Percentiles rank a stretch among this genome's conserved stretches.
These are phyloP conservation scores for Pseudogymnoascus sp. DNA, from an alignment of 2,329 filamentous ascomycete genomes.

Conservation along the genomic window DNA sequence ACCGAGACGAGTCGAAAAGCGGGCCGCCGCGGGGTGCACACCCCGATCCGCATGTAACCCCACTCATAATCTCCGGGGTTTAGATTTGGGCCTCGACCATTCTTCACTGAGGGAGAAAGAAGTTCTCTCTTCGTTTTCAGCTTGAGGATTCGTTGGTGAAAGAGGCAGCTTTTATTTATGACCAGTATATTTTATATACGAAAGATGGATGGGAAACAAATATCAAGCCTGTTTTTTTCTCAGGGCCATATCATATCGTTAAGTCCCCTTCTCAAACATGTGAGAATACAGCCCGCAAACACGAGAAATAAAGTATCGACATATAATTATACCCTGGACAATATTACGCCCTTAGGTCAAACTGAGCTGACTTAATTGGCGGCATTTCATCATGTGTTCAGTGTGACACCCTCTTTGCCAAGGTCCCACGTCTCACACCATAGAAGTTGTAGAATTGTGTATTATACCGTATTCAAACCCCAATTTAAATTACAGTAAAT, in stretches of 20 bases:
- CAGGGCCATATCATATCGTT: too few relatives aligned
- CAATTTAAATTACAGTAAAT: background rate
- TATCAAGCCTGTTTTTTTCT: too few relatives aligned
- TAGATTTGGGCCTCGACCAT: background rate
- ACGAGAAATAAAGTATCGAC: too few relatives aligned
- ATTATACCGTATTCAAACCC: background rate
- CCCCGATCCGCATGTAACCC: background rate
- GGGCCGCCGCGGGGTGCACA: background rate
- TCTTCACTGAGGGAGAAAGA: background rate
- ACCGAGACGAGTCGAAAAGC: background rate
- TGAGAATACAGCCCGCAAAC: too few relatives aligned
- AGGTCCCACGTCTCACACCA: background rate
- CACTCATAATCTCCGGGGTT: background rate
- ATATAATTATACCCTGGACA: too few relatives aligned
- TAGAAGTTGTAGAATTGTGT: background rate
- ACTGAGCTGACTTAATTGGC: too few relatives aligned
- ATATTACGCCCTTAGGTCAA: background rate
- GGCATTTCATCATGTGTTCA: too few relatives aligned
- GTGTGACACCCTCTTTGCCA: background rate
- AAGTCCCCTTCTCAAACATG: too few relatives aligned
- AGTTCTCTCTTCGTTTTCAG: background rate
- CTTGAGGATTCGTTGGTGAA: background rate
- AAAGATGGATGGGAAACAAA: background rate
- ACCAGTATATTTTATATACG: background rate
- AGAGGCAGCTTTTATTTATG: background rate